Conservation (phyloP, 2,329 filamentous ascomycete genomes). For the Lachnum nothofagi region DNA sequence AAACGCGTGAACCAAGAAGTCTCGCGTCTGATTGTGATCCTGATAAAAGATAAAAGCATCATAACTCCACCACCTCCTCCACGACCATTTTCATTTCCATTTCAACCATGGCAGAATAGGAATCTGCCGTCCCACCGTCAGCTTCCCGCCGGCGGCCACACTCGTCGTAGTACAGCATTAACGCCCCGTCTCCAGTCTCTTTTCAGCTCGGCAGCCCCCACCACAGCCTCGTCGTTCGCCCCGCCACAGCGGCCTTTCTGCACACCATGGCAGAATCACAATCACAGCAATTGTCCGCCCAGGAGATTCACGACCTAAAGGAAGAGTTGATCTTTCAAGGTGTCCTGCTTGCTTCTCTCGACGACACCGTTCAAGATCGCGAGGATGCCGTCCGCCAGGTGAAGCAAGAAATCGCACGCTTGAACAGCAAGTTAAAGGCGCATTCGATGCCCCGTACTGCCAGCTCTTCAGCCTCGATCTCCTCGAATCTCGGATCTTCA, state of each 20-base stretch:
- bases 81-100: too few relatives aligned
- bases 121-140: too few relatives aligned
- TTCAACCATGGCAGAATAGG: too few relatives aligned
- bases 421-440: conserved; percentile 29
- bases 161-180: too few relatives aligned
- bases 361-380: conserved; percentile 25
- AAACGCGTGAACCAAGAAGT: too few relatives aligned
- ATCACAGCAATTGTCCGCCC: conserved; percentile 1
- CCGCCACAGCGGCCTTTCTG: neutral
- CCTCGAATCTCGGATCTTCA: neutral
- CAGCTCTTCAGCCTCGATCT: conserved; percentile 7
- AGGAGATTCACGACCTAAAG: conserved; percentile 28
- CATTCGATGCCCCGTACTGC: conserved; percentile 9
- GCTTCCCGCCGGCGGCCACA: too few relatives aligned
- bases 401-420: conserved; percentile 28
- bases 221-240: neutral
- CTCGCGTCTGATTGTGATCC: too few relatives aligned
- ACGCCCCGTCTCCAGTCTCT: too few relatives aligned
- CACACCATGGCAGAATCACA: conserved; percentile 16
- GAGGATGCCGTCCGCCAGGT: conserved; percentile 26
- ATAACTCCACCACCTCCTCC: too few relatives aligned
- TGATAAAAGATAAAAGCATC: too few relatives aligned
- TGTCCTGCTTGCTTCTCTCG: conserved; percentile 42
- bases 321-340: conserved; percentile 42
- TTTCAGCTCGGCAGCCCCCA: neutral